These are phyloP conservation scores for Hypoxylon sp. DNA, from an alignment of 2,329 filamentous ascomycete species.

Conservation along the genomic window DNA sequence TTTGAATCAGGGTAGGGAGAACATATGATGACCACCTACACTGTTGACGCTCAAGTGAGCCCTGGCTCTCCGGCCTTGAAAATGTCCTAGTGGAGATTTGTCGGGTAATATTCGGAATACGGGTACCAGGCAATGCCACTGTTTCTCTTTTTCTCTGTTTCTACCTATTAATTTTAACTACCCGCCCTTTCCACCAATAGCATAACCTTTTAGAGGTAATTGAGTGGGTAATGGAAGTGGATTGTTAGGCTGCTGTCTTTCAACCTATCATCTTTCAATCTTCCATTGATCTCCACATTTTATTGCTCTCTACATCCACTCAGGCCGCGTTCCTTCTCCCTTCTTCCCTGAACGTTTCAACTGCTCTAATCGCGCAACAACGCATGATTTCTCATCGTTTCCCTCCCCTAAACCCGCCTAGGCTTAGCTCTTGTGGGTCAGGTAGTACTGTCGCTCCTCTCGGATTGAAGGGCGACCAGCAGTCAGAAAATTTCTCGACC, in stretches of 20 bases:
- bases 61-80: background rate
- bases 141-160: constrained; percentile 10
- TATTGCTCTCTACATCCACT: constrained; percentile 1
- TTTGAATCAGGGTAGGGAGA: background rate
- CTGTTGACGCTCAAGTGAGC: background rate
- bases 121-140: constrained; percentile 26
- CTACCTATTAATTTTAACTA: background rate
- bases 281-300: background rate
- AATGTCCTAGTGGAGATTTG: constrained; percentile 2
- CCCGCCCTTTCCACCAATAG: constrained; percentile 29
- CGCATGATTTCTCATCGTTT: constrained; percentile 41
- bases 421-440: constrained; percentile 34
- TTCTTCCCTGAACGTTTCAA: constrained; percentile 11
- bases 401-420: constrained; percentile 27
- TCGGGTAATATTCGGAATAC: constrained; percentile 15
- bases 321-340: constrained; percentile 12
- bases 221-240: constrained; percentile 21
- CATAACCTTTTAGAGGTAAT: constrained; percentile 5
- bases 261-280: constrained; percentile 21
- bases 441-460: constrained; percentile 38
- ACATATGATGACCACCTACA: background rate
- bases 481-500: constrained; percentile 43
- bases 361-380: constrained; percentile 40
- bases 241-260: constrained; percentile 7
- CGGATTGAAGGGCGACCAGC: constrained; percentile 30